phyloP scores from a whole-genome alignment of 2,329 filamentous ascomycete genomes.

The Chaetomiaceae sp. region DNA sequence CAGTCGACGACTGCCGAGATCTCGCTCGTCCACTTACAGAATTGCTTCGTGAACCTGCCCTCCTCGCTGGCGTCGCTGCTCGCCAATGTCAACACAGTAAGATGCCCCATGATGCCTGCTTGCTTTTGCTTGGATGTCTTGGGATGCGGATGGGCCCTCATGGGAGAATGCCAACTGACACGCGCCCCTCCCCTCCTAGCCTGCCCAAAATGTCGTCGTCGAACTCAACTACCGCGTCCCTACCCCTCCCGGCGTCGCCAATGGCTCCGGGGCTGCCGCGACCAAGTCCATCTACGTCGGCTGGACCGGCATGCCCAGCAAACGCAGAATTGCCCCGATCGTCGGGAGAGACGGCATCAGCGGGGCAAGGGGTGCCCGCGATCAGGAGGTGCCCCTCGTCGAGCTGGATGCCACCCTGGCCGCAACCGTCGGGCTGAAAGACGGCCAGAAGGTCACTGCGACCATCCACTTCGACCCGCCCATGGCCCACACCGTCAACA shows the following conservation, averaged over 20 bases:
- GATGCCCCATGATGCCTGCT: too few species aligned
- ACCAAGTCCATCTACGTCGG: constrained; percentile 76
- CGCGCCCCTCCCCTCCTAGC: constrained; percentile 43
- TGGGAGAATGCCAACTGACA: constrained; percentile 7
- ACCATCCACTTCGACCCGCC: constrained; percentile 84
- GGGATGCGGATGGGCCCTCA: not conserved
- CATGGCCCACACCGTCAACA: constrained; percentile 88
- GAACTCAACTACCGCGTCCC: constrained; percentile 74
- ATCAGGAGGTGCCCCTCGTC: constrained; percentile 71
- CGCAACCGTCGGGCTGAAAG: constrained; percentile 66
- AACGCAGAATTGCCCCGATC: constrained; percentile 69
- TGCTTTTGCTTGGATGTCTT: not conserved
- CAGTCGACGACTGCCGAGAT: constrained; percentile 74
- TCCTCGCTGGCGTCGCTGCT: constrained; percentile 77
- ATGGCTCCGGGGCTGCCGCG: constrained; percentile 41
- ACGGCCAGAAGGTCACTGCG: constrained; percentile 72
- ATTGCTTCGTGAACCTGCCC: constrained; percentile 90
- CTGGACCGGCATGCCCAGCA: constrained; percentile 98
- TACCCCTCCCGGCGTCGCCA: constrained; percentile 41
- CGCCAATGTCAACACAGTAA: constrained; percentile 83
- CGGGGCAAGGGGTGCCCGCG: constrained; percentile 53
- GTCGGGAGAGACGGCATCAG: constrained; percentile 68
- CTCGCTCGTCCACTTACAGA: constrained; percentile 81
- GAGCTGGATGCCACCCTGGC: constrained; percentile 87
- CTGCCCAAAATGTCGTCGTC: constrained; percentile 92